A percentile compares a stretch with the other conserved stretches of the same genome.
These are phyloP conservation scores for Xylariales sp. DNA, from an alignment of 2,329 filamentous ascomycete species.

Conservation along the genomic window DNA sequence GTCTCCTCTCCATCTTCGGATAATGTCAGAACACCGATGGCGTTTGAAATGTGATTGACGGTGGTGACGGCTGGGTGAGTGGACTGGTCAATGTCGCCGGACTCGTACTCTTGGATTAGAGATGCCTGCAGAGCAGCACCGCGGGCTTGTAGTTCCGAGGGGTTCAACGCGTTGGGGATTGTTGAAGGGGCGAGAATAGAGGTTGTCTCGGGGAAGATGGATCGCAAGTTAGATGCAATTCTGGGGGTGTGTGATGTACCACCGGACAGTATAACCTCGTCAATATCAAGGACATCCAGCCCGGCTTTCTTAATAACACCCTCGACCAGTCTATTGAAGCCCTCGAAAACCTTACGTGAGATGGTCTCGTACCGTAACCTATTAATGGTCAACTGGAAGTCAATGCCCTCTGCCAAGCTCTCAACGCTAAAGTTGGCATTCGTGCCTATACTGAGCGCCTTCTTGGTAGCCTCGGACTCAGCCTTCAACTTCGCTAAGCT, in stretches of 20 bases:
- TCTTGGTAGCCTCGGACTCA: slow-evolving; percentile 92
- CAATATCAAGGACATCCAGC: slow-evolving; percentile 90
- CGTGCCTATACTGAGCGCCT: slow-evolving; percentile 86
- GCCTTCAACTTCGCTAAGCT: slow-evolving; percentile 91
- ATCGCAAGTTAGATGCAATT: slow-evolving; percentile 82
- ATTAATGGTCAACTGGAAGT: slow-evolving; percentile 94
- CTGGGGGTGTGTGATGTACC: slow-evolving; percentile 94
- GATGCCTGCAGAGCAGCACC: slow-evolving; percentile 96
- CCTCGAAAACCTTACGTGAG: slow-evolving; percentile 84
- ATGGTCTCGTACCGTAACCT: slow-evolving; percentile 92
- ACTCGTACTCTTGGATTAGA: slow-evolving; percentile 93
- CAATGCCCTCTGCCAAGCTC: slow-evolving; percentile 86
- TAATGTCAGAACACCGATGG: slow-evolving; percentile 82
- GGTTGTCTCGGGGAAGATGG: slow-evolving; percentile 84
- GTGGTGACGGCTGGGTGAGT: slow-evolving; percentile 96
- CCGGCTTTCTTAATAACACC: slow-evolving; percentile 90
- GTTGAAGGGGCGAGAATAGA: slow-evolving; percentile 86
- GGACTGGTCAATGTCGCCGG: slow-evolving; percentile 92
- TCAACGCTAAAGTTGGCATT: slow-evolving; percentile 95
- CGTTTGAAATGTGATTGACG: slow-evolving; percentile 87
- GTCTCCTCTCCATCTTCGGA: slow-evolving; percentile 69
- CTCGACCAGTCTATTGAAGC: slow-evolving; percentile 87
- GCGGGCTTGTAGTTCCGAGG: slow-evolving; percentile 87
- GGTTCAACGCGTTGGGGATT: slow-evolving; percentile 83
- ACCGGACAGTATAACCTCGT: slow-evolving; percentile 93